A percentile compares a stretch with the other conserved stretches of the same genome.
Evolutionary conservation across 495 filamentous ascomycete species (phyloP).

Genomic region (Daldinia decipiens): DNA sequence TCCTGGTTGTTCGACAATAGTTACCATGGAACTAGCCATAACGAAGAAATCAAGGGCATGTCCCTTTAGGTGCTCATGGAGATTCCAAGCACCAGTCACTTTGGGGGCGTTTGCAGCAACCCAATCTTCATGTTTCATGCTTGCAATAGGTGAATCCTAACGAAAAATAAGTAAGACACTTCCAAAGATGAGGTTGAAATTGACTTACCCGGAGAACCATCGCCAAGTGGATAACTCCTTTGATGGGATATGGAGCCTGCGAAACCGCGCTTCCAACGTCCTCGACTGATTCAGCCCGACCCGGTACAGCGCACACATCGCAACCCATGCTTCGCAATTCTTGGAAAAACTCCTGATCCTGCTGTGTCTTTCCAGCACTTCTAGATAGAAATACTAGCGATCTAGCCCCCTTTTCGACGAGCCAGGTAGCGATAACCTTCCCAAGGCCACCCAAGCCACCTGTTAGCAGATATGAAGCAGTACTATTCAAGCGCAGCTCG

Average conservation of each 20-base stretch:
- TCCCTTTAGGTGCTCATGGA: constrained; percentile 34
- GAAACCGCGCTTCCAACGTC: not conserved
- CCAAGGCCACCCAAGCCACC: constrained; percentile 65
- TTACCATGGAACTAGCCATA: constrained; percentile 38
- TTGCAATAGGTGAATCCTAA: constrained; percentile 4
- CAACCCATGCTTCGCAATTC: not conserved
- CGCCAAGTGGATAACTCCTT: constrained; percentile 45
- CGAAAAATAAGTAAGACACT: not conserved
- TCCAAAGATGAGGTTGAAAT: not conserved
- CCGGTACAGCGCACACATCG: not conserved
- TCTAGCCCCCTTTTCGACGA: constrained; percentile 53
- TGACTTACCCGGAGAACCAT: constrained; percentile 49
- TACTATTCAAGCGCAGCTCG: not conserved
- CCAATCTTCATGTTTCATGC: constrained; percentile 52
- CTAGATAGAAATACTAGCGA: constrained; percentile 9
- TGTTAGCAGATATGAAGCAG: constrained; percentile 56
- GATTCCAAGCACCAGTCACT: constrained; percentile 51
- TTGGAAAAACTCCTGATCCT: not conserved
- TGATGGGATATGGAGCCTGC: constrained; percentile 27
- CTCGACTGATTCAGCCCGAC: not conserved
- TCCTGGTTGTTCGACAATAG: constrained; percentile 40
- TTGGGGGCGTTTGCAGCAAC: constrained; percentile 51
- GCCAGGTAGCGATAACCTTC: constrained; percentile 56
- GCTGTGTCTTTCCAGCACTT: not conserved
- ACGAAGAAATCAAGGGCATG: constrained; percentile 48